Evolutionary conservation across 106 monocot genomes (phyloP).

Genomic region (Dactylorhiza incarnata): DNA sequence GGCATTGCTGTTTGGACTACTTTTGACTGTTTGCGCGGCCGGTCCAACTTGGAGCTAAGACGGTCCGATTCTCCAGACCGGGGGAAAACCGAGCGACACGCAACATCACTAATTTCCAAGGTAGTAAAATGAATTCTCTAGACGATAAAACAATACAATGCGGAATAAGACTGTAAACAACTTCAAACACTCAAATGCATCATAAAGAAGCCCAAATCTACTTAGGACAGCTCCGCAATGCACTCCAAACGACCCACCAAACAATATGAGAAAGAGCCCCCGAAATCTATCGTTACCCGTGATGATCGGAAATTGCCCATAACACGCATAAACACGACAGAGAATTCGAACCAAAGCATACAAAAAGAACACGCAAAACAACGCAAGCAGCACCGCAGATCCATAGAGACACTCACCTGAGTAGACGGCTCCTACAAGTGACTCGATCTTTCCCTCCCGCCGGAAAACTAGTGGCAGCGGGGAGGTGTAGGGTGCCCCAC

Average conservation of each 20-base stretch:
- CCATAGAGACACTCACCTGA: constrained; percentile 28
- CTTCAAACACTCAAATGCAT: neutral
- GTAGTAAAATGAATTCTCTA: neutral
- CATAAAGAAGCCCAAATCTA: neutral
- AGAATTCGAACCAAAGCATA: neutral
- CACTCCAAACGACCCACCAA: neutral
- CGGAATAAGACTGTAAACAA: neutral
- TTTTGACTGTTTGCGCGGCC: too few species aligned
- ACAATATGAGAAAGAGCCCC: neutral
- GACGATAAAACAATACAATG: neutral
- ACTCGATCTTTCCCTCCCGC: constrained; percentile 95
- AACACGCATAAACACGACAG: too few species aligned
- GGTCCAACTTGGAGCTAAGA: too few species aligned
- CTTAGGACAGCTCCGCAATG: neutral
- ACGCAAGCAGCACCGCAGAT: neutral
- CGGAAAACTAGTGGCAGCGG: constrained; percentile 71
- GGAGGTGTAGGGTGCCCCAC: constrained; percentile 24
- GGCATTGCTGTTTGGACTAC: too few species aligned
- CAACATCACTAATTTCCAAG: neutral
- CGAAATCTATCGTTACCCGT: neutral
- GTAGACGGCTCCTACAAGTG: constrained; percentile 85
- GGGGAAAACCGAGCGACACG: too few species aligned
- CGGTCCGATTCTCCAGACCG: too few species aligned
- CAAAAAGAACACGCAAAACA: too few species aligned
- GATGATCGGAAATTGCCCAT: neutral